Percentiles rank a stretch among this genome's conserved stretches.
Evolutionary conservation across 345 rosid genomes (phyloP).

Genomic region (Euphorbia tirucalli): DNA sequence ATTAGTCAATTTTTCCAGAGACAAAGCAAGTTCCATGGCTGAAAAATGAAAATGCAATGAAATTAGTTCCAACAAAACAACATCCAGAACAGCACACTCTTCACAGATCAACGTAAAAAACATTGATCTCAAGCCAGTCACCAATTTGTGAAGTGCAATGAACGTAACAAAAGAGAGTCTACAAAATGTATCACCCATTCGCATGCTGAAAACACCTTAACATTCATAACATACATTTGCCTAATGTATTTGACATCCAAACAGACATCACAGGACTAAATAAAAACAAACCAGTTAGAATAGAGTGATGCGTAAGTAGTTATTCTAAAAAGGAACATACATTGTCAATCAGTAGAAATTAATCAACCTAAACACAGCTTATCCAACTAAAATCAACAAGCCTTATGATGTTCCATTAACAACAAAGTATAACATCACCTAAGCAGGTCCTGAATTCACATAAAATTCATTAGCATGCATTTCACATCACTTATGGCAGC

Average conservation of each 20-base stretch:
- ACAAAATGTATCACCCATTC: not conserved
- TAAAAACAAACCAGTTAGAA: not conserved
- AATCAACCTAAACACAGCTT: not conserved
- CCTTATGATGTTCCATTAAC: not conserved
- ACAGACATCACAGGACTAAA: not conserved
- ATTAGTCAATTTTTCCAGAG: conserved; percentile 29
- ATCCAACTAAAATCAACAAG: not conserved
- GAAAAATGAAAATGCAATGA: not conserved
- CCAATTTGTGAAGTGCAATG: not conserved
- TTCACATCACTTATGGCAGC: not conserved
- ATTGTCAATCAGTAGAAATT: not conserved
- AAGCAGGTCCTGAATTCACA: not conserved
- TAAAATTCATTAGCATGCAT: not conserved
- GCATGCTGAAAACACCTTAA: not conserved
- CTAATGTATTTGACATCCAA: not conserved
- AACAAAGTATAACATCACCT: not conserved
- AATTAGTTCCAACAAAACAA: not conserved
- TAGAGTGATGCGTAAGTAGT: not conserved
- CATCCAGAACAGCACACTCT: not conserved
- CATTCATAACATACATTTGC: not conserved
- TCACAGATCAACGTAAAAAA: not conserved
- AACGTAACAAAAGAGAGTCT: not conserved
- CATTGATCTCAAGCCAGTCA: not conserved
- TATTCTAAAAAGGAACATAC: no score
- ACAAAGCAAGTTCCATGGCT: conserved; percentile 37